phyloP scores from a whole-genome alignment of 495 filamentous ascomycete genomes.

The Bathelium albidoporum region DNA sequence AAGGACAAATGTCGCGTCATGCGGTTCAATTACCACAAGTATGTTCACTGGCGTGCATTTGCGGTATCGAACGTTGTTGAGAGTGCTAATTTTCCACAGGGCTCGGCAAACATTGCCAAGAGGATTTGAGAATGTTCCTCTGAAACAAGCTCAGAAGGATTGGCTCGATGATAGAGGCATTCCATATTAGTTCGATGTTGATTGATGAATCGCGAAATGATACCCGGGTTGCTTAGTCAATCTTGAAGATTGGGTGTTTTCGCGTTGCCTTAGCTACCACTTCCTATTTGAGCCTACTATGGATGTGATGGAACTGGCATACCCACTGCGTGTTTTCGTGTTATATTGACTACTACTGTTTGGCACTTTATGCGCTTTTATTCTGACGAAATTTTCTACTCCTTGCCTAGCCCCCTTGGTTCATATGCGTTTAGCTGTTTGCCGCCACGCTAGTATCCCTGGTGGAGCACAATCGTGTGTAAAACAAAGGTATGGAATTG shows the following conservation, averaged over 20 bases:
- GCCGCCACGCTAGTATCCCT: no score
- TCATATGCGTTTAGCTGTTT: no score
- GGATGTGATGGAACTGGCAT: not conserved
- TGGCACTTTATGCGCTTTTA: not conserved
- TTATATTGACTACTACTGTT: not conserved
- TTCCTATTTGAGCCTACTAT: not conserved
- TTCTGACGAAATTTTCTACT: not conserved
- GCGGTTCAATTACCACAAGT: constrained; percentile 51
- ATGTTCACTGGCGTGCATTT: constrained; percentile 19
- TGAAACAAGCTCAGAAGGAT: not conserved
- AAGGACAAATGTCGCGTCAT: constrained; percentile 59
- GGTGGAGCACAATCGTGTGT: no score
- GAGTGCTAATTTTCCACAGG: not conserved
- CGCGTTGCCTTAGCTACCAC: not conserved
- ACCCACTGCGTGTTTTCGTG: not conserved
- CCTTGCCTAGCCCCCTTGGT: no score
- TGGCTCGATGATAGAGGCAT: not conserved
- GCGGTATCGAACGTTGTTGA: not conserved
- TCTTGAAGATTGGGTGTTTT: not conserved
- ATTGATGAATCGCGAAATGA: no score
- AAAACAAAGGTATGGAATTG: no score
- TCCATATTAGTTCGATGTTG: not conserved
- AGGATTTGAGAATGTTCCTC: not conserved
- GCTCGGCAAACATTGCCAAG: not conserved
- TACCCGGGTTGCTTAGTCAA: not conserved